Base-by-base conservation (phyloP, 2,329 filamentous ascomycete genomes). In the Cadophora sp. region DNA sequence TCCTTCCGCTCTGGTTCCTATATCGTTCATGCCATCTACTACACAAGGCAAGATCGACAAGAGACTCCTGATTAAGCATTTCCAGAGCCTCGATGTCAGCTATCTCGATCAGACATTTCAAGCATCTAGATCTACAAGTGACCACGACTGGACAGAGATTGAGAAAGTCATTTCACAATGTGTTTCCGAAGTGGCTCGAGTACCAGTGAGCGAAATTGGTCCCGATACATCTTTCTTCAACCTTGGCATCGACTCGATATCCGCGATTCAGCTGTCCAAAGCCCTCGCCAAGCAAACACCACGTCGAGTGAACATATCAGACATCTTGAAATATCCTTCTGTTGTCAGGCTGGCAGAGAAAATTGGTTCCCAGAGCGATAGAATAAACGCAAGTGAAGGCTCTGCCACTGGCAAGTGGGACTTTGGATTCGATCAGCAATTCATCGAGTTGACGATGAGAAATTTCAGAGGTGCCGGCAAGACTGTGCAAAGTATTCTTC, bases 181-280 rank as follows among this genome's bases (percentile, higher is more conserved):
- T 1, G 79, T 97, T 7, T 81, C 86, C 0, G 73, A 82, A 5
- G 80, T 84, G 0, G 81, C 90, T 1, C 76, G 80, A 0, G 76
- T 87, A 0, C 75, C 85, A 0, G 66, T 76, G 3, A 73, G 77
- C 0, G 79, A 82, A 0, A 82, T 97, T 46, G 81, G 79, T 11
- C 86, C 86, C 37, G 89, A 89, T 80, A 90, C 89, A 0, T 93
- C 93, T 0, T 91, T 97, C 69, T 89, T 91, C 65, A 87, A 85
- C n/a, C 79, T 97, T 2, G 94, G 94, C 0, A 78, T 97, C 6
- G 93, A 97, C 76, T 97, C 94, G 0, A 88, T 97, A 29, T 91
- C 90, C 8, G 92, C 92, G 0, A 97, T 97, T 70, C 81, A 86
- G 0, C 79, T 97, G 9, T 86, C 91, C 0, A 87, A 84, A 64